Base-by-base conservation (phyloP, 1,139 yeast species). In the Entelexis paramagnoliae region DNA sequence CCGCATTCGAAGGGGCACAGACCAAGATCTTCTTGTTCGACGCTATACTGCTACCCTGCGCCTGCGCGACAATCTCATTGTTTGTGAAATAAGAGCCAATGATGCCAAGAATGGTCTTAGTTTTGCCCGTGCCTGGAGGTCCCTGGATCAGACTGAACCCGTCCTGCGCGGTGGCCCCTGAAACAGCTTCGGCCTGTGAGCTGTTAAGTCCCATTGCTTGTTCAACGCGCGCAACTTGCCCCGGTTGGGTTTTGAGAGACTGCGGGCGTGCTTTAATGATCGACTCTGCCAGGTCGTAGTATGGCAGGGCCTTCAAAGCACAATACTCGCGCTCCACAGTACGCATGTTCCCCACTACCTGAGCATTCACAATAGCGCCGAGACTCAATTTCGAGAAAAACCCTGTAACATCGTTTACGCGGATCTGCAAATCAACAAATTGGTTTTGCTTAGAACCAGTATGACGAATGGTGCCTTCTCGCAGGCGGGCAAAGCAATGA, bases 1-100 rank as follows among this genome's bases (percentile, higher is more conserved):
- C 99, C 0, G 99, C 99, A 70, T 93, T 93, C 66, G 96, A 87
- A 2, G 99, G 99, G 1, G 98, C 98, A 76, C 98, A 93, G 30
- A 93, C 80, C 50, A 93, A 71, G 3, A 93, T 78, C 54, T 80
- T 77, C 50, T 72, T 72, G 35, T 40, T 43, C 50, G 66, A 59
- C 53, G 64, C 60, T 20, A 36, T 36, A 47, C 41, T 51, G 35
- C 36, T 58, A 59, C 41, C 63, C 6, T 46, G 20, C 3, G 46
- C 41, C n/a, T 44, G 40, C 3, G 47, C 17, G 1, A 32, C 51
- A 7, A 43, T 29, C 8, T 38, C 41, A 17, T 43, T 44, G 16
- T n/a, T 45, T 0, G 82, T 73, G 53, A 89, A 67, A 53, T 81
- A 78, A 52, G 86, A 80, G 0, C 97, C 96, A 42, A 91, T 79